A percentile compares a stretch with the other conserved stretches of the same genome.
Evolutionary conservation across 2,329 filamentous ascomycete genomes (phyloP).

Genomic region (Alternaria burnsii): DNA sequence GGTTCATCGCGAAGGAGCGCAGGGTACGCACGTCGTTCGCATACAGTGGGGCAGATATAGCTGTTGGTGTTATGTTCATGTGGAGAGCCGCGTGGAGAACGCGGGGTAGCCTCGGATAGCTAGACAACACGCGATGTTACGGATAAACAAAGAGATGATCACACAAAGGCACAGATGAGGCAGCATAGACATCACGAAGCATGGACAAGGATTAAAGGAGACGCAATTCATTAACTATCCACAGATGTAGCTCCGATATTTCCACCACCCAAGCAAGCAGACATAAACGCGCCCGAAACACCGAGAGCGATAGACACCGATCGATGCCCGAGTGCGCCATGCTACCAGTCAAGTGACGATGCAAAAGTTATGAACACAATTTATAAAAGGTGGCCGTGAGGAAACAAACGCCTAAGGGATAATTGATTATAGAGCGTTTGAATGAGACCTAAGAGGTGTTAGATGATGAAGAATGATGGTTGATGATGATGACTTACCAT

Average conservation of each 20-base stretch:
- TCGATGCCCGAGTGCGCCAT: slow-evolving; percentile 27
- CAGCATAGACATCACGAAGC: slow-evolving; percentile 1
- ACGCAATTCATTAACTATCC: slow-evolving; percentile 51
- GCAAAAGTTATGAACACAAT: slow-evolving; percentile 52
- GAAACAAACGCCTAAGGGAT: slow-evolving; percentile 47
- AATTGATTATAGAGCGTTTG: slow-evolving; percentile 42
- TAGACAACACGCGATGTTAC: not conserved
- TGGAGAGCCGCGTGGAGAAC: slow-evolving; percentile 4
- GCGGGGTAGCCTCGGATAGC: slow-evolving; percentile 9
- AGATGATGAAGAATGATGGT: slow-evolving; percentile 13
- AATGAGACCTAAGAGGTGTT: slow-evolving; percentile 33
- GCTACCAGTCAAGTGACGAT: slow-evolving; percentile 36
- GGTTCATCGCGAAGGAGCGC: not conserved
- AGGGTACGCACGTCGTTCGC: not conserved
- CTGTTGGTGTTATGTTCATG: not conserved
- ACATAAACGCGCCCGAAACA: slow-evolving; percentile 29
- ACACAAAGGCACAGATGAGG: not conserved
- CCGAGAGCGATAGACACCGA: slow-evolving; percentile 25
- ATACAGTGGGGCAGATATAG: not conserved
- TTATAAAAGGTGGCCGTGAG: slow-evolving; percentile 39
- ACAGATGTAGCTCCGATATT: slow-evolving; percentile 45
- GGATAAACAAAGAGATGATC: not conserved
- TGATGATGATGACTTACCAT: slow-evolving; percentile 36
- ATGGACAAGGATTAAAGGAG: slow-evolving; percentile 19
- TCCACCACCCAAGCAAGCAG: slow-evolving; percentile 34